Evolutionary conservation across 2,329 filamentous ascomycete species (phyloP).

Genomic region (Beauveria asiatica): DNA sequence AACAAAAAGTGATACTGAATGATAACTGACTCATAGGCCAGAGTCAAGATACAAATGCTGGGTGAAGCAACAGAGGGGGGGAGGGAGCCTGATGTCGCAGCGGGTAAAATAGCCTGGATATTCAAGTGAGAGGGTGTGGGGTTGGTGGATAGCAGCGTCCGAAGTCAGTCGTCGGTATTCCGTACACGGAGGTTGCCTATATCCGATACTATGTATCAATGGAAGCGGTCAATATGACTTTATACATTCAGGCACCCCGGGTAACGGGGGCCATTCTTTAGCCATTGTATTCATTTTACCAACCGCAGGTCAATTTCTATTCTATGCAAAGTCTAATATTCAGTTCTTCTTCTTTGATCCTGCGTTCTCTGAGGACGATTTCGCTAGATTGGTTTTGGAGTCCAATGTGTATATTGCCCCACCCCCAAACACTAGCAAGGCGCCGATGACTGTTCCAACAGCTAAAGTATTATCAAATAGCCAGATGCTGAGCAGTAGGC

Average conservation of each 20-base stretch:
- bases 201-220: slow-evolving; percentile 17
- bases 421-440: slow-evolving; percentile 77
- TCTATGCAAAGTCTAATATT: not conserved
- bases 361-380: not conserved
- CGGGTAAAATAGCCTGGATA: not conserved
- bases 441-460: slow-evolving; percentile 68
- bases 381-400: slow-evolving; percentile 23
- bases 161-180: not conserved
- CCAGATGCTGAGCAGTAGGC: slow-evolving; percentile 84
- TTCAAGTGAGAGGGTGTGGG: slow-evolving; percentile 7
- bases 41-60: not conserved
- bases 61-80: not conserved
- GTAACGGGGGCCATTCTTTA: not conserved
- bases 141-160: slow-evolving; percentile 2
- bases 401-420: slow-evolving; percentile 89
- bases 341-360: not conserved
- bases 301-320: not conserved
- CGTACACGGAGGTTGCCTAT: slow-evolving; percentile 20
- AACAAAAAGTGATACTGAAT: not conserved
- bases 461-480: slow-evolving; percentile 83
- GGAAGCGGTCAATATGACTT: slow-evolving; percentile 1
- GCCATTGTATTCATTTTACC: not conserved
- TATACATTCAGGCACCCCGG: too few relatives aligned
- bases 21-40: not conserved
- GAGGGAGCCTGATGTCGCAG: too few relatives aligned